A percentile compares a stretch with the other conserved stretches of the same genome.
These are phyloP conservation scores for Talaromyces atroroseus DNA, from an alignment of 2,329 filamentous ascomycete species.

Conservation along the genomic window DNA sequence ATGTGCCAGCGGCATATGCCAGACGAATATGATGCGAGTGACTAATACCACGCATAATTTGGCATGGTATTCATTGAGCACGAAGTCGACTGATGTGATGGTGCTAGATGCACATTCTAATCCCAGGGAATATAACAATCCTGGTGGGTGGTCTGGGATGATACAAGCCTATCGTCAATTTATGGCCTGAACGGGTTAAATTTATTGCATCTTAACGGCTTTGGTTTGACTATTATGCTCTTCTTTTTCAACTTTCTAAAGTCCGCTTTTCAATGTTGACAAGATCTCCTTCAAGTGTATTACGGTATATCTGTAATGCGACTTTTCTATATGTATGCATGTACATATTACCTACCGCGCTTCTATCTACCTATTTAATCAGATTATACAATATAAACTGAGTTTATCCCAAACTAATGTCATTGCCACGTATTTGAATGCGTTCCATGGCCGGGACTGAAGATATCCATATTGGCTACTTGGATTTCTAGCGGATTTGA, in stretches of 20 bases:
- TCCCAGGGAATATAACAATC: constrained; percentile 21
- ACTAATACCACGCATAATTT: constrained; percentile 20
- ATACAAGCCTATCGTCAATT: constrained; percentile 24
- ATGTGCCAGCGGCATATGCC: constrained; percentile 24
- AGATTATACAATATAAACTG: background rate
- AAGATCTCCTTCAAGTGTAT: background rate
- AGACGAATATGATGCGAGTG: constrained; percentile 31
- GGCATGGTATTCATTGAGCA: constrained; percentile 29
- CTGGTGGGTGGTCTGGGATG: constrained; percentile 28
- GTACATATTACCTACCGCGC: background rate
- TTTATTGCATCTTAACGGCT: background rate
- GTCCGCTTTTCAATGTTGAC: background rate
- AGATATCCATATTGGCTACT: too few species aligned
- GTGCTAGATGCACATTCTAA: constrained; percentile 25
- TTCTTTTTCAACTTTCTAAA: background rate
- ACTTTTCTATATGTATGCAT: background rate
- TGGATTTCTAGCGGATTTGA: too few species aligned
- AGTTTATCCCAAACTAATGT: too few species aligned
- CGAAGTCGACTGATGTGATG: constrained; percentile 25
- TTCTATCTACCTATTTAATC: background rate
- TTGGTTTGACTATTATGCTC: background rate
- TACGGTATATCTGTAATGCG: background rate
- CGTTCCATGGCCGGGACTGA: too few species aligned
- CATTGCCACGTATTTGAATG: too few species aligned
- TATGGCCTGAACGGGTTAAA: background rate